Conservation (phyloP, 2,329 filamentous ascomycete genomes). For the Capronia americana region DNA sequence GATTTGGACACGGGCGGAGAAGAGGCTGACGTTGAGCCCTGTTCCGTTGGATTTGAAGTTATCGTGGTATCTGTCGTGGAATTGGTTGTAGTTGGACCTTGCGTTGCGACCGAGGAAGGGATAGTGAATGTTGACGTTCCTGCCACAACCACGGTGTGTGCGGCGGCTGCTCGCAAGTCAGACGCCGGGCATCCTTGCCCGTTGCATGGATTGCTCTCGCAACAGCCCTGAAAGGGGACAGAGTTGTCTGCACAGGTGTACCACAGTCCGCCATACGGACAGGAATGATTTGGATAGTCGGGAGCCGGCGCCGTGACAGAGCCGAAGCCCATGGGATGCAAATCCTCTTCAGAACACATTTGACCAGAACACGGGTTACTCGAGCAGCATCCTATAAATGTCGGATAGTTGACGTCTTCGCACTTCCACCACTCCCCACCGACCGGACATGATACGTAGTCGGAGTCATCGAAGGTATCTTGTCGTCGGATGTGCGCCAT, state of each 20-base stretch:
- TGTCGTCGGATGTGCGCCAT: constrained; percentile 26
- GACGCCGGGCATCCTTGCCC: constrained; percentile 26
- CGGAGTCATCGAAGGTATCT: constrained; percentile 23
- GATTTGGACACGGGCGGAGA: constrained; percentile 2
- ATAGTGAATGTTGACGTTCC: constrained; percentile 31
- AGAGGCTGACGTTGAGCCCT: constrained; percentile 8
- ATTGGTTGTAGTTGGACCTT: constrained; percentile 8
- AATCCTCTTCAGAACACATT: constrained; percentile 24
- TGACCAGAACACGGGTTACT: constrained; percentile 39
- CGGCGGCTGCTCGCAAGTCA: constrained; percentile 23
- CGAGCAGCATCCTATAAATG: constrained; percentile 41
- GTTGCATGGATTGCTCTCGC: constrained; percentile 32
- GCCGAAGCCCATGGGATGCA: constrained; percentile 31
- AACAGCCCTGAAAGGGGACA: constrained; percentile 29
- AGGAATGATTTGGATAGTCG: constrained; percentile 32
- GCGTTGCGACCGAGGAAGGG: constrained; percentile 23
- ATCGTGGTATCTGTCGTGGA: constrained; percentile 2
- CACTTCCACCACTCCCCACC: constrained; percentile 41
- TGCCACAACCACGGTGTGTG: constrained; percentile 29
- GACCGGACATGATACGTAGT: constrained; percentile 36
- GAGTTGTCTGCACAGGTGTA: constrained; percentile 32
- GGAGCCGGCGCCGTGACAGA: constrained; percentile 23
- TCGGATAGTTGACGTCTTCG: constrained; percentile 34
- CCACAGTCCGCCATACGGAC: constrained; percentile 32
- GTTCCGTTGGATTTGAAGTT: not conserved